phyloP scores from a whole-genome alignment of 2,329 filamentous ascomycete genomes.

The Aspergillus pseudoviridinutans region DNA sequence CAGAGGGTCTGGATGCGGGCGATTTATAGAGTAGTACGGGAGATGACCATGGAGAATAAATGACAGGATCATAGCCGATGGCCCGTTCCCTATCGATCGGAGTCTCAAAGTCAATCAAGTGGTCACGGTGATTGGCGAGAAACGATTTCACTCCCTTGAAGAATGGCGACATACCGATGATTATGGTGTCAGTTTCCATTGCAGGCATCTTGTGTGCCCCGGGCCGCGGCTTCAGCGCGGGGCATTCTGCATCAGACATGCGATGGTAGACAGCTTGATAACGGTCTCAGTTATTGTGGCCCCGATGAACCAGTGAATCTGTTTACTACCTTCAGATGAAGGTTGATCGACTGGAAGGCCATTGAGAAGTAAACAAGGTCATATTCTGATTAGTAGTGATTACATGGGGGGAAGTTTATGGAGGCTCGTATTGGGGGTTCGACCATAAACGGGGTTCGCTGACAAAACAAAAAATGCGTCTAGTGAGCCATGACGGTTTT shows the following conservation, averaged over 20 bases:
- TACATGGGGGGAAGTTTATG: conserved; percentile 8
- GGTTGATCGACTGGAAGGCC: conserved; percentile 17
- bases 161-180: conserved; percentile 38
- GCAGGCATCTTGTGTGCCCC: conserved; percentile 25
- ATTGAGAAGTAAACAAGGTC: conserved; percentile 12
- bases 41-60: conserved; percentile 61
- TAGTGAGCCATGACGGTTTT: not conserved
- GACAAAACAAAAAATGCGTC: conserved; percentile 22
- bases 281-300: conserved; percentile 3
- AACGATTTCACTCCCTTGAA: conserved; percentile 3
- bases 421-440: conserved; percentile 3
- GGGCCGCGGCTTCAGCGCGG: conserved; percentile 21
- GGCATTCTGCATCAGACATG: conserved; percentile 30
- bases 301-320: conserved; percentile 3
- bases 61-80: conserved; percentile 58
- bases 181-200: conserved; percentile 41
- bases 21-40: conserved; percentile 50
- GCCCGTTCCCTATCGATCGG: conserved; percentile 51
- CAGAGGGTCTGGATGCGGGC: conserved; percentile 54
- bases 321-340: conserved; percentile 17
- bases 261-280: conserved; percentile 9
- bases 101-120: conserved; percentile 7
- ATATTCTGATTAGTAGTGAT: not conserved
- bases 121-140: conserved; percentile 8
- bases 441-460: conserved; percentile 22